These are phyloP conservation scores for Acanthamoeba royreba DNA, from an alignment of 208 protist genomes.

Conservation along the genomic window DNA sequence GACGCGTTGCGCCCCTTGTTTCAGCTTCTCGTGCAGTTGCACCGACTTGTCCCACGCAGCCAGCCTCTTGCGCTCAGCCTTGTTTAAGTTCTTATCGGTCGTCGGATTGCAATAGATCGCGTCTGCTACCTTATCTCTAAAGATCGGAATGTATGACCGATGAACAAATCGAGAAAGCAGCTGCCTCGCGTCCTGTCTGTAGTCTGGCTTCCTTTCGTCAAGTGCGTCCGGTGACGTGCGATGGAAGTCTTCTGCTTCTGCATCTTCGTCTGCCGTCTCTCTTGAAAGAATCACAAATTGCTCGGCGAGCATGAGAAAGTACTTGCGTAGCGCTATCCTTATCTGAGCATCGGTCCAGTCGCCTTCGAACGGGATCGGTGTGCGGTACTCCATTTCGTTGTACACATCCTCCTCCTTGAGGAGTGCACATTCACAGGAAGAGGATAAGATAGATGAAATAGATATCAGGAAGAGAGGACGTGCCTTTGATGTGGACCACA, in stretches of 20 bases:
- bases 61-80: background rate
- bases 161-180: background rate
- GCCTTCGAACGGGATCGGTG: background rate
- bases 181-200: no score
- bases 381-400: background rate
- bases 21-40: background rate
- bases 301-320: background rate
- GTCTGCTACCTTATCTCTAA: background rate
- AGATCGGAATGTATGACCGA: background rate
- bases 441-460: background rate
- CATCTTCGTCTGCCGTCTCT: no score
- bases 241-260: no score
- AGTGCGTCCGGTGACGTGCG: no score
- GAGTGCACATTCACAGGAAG: background rate
- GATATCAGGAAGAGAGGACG: no score
- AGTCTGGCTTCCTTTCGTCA: no score
- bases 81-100: background rate
- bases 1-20: background rate
- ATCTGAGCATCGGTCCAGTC: background rate
- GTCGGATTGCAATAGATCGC: background rate
- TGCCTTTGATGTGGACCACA: constrained; percentile 22
- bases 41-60: background rate
- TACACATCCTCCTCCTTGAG: background rate
- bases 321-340: background rate
- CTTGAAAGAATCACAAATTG: no score